phyloP scores from a whole-genome alignment of 345 rosid species.

The Aethionema arabicum region DNA sequence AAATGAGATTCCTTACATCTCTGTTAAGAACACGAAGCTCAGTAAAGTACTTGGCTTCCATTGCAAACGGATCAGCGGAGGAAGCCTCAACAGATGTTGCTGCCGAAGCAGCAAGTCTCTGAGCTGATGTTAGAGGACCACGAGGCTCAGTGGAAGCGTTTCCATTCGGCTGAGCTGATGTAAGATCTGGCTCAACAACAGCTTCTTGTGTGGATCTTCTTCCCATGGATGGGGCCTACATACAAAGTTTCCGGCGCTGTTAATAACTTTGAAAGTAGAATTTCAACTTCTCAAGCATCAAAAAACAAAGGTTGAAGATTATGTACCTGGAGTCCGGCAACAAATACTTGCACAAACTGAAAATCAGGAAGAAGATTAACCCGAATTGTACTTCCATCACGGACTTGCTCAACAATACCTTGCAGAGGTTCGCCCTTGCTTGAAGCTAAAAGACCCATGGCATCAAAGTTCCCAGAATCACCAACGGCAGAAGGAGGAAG shows the following conservation, averaged over 20 bases:
- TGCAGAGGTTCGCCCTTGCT: conserved; percentile 87
- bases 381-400: conserved; percentile 89
- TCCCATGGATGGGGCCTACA: conserved; percentile 86
- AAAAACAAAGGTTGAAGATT: neutral
- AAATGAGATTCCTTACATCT: conserved; percentile 55
- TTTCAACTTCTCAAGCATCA: conserved; percentile 4
- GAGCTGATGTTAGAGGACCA: conserved; percentile 83
- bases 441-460: conserved; percentile 71
- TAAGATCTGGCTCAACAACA: conserved; percentile 43
- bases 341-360: conserved; percentile 93
- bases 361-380: conserved; percentile 95
- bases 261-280: conserved; percentile 15
- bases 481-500: conserved; percentile 97
- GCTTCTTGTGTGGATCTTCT: conserved; percentile 59
- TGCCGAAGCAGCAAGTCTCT: conserved; percentile 76
- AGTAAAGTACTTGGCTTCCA: conserved; percentile 87
- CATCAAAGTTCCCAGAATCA: conserved; percentile 76
- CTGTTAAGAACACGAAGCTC: conserved; percentile 82
- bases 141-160: conserved; percentile 58
- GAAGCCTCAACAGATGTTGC: conserved; percentile 57
- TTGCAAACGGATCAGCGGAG: conserved; percentile 78
- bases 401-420: conserved; percentile 92
- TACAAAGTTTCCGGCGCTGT: conserved; percentile 1
- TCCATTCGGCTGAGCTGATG: conserved; percentile 63
- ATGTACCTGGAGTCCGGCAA: conserved; percentile 93